phyloP scores from a whole-genome alignment of 352 stramenopile species.

The Phytophthora macrochlamydospora region DNA sequence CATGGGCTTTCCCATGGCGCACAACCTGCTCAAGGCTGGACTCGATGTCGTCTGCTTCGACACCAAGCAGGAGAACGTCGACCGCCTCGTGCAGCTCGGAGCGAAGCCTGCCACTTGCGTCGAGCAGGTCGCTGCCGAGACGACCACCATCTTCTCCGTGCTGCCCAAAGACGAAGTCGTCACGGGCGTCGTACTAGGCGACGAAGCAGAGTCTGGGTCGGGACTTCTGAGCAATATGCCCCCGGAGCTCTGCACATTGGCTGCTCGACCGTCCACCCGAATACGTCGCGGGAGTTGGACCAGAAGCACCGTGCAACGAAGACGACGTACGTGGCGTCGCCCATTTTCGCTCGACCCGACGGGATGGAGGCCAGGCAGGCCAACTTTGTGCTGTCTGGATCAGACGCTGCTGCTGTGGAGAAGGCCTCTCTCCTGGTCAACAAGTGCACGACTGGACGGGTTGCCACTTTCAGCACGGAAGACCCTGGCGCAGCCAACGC shows the following conservation, averaged over 20 bases:
- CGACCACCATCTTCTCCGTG: conserved; percentile 60
- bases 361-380: conserved; percentile 72
- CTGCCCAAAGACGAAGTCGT: conserved; percentile 74
- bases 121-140: conserved; percentile 45
- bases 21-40: conserved; percentile 83
- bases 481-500: conserved; percentile 71
- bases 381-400: conserved; percentile 63
- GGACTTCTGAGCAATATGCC: conserved; percentile 47
- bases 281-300: conserved; percentile 54
- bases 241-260: conserved; percentile 56
- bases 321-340: conserved; percentile 54
- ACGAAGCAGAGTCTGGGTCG: conserved; percentile 16
- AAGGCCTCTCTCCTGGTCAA: conserved; percentile 40
- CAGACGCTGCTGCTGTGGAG: conserved; percentile 38
- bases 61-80: conserved; percentile 34
- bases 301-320: conserved; percentile 34
- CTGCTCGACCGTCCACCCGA: conserved; percentile 75
- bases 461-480: conserved; percentile 60
- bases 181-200: conserved; percentile 42
- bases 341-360: conserved; percentile 78
- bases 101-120: conserved; percentile 41
- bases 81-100: conserved; percentile 33
- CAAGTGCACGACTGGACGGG: conserved; percentile 41
- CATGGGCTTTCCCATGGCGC: conserved; percentile 92
- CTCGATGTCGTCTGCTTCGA: conserved; percentile 73